Evolutionary conservation across 1,284 basidiomycete genomes (phyloP).

Genomic region (Apiotrichum brassicae): DNA sequence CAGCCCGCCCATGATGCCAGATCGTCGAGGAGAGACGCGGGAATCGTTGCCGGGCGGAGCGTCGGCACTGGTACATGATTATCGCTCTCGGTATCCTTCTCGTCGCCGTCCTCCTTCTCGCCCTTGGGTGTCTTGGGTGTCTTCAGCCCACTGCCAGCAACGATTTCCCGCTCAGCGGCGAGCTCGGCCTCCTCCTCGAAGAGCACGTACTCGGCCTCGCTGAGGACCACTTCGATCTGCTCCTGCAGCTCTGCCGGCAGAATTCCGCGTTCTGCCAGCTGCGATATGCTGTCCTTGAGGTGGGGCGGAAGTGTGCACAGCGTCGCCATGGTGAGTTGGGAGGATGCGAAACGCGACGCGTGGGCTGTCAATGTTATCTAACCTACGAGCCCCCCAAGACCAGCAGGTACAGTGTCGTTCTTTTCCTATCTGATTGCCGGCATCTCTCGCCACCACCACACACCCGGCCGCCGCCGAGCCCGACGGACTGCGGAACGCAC

Average conservation of each 20-base stretch:
- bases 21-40: conserved; percentile 17
- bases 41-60: conserved; percentile 7
- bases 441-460: too few species aligned
- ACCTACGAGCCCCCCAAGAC: too few species aligned
- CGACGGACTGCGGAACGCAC: too few species aligned
- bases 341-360: too few species aligned
- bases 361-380: too few species aligned
- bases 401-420: too few species aligned
- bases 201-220: not conserved
- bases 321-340: too few species aligned
- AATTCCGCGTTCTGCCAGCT: conserved; percentile 15
- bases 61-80: conserved; percentile 3
- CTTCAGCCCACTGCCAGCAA: not conserved
- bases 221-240: conserved; percentile 7
- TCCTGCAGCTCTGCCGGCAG: conserved; percentile 17
- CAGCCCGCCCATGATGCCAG: conserved; percentile 16
- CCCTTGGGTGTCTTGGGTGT: not conserved
- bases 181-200: not conserved
- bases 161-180: not conserved
- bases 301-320: conserved; percentile 34
- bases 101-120: not conserved
- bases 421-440: too few species aligned
- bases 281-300: conserved; percentile 25
- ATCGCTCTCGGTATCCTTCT: not conserved
- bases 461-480: too few species aligned